Percentiles rank a stretch among this genome's conserved stretches.
These are phyloP conservation scores for Botrytis pseudocinerea DNA, from an alignment of 2,329 filamentous ascomycete species.

Conservation along the genomic window DNA sequence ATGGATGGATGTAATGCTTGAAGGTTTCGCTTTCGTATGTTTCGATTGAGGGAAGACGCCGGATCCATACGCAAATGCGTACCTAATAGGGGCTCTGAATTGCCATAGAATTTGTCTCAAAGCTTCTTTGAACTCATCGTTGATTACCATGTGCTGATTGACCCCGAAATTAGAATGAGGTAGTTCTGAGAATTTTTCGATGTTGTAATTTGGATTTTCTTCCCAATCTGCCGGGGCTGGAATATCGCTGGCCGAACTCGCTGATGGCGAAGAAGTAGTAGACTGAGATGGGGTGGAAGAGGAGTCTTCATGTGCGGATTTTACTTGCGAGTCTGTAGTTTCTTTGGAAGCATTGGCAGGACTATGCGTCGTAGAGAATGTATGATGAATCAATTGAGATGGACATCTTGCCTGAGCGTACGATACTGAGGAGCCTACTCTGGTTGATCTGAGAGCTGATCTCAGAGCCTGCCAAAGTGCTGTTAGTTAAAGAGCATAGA, in stretches of 20 bases:
- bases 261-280: constrained; percentile 12
- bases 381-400: constrained; percentile 10
- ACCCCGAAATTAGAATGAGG: constrained; percentile 82
- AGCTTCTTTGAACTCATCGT: constrained; percentile 91
- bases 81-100: constrained; percentile 89
- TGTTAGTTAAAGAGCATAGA: constrained; percentile 28
- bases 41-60: constrained; percentile 84
- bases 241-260: constrained; percentile 28
- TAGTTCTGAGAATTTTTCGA: constrained; percentile 73
- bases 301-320: constrained; percentile 25
- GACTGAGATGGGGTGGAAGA: neutral
- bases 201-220: constrained; percentile 68
- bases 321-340: neutral
- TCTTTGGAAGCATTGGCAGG: constrained; percentile 26
- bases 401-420: constrained; percentile 9
- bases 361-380: constrained; percentile 8
- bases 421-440: neutral
- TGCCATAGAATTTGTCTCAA: constrained; percentile 85
- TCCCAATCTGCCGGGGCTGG: constrained; percentile 59
- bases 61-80: constrained; percentile 96
- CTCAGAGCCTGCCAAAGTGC: constrained; percentile 25
- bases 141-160: constrained; percentile 95
- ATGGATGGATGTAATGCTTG: constrained; percentile 65
- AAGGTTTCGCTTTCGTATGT: constrained; percentile 51
- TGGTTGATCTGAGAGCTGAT: constrained; percentile 20